Percentiles rank a stretch among this genome's conserved stretches.
These are phyloP conservation scores for Tylopilus intermedius DNA, from an alignment of 768 basidiomycete species.

Conservation along the genomic window DNA sequence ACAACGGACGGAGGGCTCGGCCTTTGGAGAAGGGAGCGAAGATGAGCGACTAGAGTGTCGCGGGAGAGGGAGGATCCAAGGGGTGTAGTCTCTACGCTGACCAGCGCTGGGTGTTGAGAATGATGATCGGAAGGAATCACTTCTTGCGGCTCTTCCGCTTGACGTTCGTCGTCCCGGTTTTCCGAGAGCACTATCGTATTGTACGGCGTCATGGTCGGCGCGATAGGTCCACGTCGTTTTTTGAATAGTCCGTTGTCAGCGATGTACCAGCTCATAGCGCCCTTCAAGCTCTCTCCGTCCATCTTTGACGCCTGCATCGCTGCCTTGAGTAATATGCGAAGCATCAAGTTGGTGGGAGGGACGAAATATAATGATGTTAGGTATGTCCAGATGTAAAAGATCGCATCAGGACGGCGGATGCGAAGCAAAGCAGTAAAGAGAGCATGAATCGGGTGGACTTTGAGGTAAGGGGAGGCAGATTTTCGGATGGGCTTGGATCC, in stretches of 20 bases:
- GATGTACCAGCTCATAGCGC: conserved; percentile 36
- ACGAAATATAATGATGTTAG: conserved; percentile 56
- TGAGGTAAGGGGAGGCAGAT: conserved; percentile 12
- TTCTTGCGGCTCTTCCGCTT: not conserved
- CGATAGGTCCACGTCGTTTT: conserved; percentile 13
- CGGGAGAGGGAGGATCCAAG: conserved; percentile 2
- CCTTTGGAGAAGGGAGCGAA: conserved; percentile 13
- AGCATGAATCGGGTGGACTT: conserved; percentile 33
- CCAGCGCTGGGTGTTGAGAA: not conserved
- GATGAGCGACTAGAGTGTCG: conserved; percentile 3
- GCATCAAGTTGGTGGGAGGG: conserved; percentile 48
- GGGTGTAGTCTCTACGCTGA: not conserved
- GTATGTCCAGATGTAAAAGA: conserved; percentile 66
- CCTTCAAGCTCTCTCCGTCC: conserved; percentile 49
- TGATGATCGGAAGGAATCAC: not conserved
- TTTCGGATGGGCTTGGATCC: not conserved
- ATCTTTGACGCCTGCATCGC: conserved; percentile 49
- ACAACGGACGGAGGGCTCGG: conserved; percentile 28
- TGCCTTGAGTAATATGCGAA: conserved; percentile 57
- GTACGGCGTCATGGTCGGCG: conserved; percentile 5
- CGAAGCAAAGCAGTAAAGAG: conserved; percentile 48
- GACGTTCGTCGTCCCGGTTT: not conserved
- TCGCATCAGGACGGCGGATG: conserved; percentile 54
- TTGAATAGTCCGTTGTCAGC: conserved; percentile 18
- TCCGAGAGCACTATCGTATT: not conserved